phyloP scores from a whole-genome alignment of 441 rosid species.

The Croton laevigatus region DNA sequence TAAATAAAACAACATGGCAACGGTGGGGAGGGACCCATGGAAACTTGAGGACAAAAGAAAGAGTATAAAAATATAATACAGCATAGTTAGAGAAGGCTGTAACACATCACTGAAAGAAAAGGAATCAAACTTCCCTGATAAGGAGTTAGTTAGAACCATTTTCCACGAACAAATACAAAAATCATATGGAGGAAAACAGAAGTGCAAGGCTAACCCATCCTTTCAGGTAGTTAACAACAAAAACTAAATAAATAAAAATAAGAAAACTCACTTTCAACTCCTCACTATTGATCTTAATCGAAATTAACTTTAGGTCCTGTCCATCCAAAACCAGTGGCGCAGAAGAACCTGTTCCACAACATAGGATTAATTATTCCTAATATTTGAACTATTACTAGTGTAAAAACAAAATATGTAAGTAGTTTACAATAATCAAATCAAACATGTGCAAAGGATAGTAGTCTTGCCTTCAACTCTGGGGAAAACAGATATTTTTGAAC shows the following conservation, averaged over 20 bases:
- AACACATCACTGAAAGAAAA: background rate
- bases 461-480: constrained; percentile 81
- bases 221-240: too few relatives aligned
- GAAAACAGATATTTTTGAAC: constrained; percentile 66
- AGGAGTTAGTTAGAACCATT: background rate
- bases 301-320: constrained; percentile 64
- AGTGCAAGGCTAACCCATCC: background rate
- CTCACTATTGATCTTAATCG: constrained; percentile 59
- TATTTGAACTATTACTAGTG: background rate
- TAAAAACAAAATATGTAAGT: background rate
- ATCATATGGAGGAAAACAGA: constrained; percentile 2
- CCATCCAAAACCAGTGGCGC: constrained; percentile 85
- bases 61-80: background rate
- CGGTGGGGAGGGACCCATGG: too few relatives aligned
- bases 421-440: background rate
- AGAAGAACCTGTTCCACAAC: constrained; percentile 52
- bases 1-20: background rate
- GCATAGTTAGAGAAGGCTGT: background rate
- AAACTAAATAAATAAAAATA: background rate
- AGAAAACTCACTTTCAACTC: constrained; percentile 60
- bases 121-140: background rate
- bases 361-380: background rate
- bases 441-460: background rate
- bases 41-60: too few relatives aligned
- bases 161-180: background rate